Conservation (phyloP, 805 yeast species). For the Millerozyma acaciae region DNA sequence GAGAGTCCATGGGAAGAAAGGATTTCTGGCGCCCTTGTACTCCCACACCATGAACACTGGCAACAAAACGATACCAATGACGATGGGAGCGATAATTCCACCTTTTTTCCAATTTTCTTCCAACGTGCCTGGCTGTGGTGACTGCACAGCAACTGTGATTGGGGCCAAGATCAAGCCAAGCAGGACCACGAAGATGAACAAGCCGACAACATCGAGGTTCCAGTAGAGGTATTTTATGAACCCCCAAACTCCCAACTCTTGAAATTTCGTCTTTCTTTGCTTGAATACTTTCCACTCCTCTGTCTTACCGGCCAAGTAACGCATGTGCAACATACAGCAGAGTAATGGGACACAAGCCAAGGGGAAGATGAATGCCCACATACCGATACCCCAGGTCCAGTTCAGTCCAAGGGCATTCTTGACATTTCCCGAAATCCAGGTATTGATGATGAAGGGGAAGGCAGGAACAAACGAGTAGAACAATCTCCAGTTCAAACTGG, state of each 20-base stretch:
- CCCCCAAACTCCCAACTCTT: conserved; percentile 29
- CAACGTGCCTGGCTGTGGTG: conserved; percentile 55
- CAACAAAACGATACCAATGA: conserved; percentile 57
- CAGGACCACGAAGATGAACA: conserved; percentile 49
- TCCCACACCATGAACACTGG: conserved; percentile 66
- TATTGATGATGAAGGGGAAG: conserved; percentile 68
- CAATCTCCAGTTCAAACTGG: conserved; percentile 69
- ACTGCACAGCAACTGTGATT: conserved; percentile 54
- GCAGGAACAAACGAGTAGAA: conserved; percentile 63
- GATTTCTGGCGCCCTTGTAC: conserved; percentile 48
- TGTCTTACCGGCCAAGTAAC: conserved; percentile 47
- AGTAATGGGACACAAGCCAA: conserved; percentile 59
- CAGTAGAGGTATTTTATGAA: conserved; percentile 47
- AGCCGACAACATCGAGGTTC: conserved; percentile 64
- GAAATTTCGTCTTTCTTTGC: conserved; percentile 34
- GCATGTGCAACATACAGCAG: conserved; percentile 52
- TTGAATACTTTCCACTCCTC: conserved; percentile 46
- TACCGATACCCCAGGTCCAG: conserved; percentile 64
- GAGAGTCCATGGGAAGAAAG: conserved; percentile 58
- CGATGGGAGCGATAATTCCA: conserved; percentile 63
- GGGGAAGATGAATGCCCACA: conserved; percentile 79
- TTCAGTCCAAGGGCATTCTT: conserved; percentile 48
- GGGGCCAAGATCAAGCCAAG: conserved; percentile 70
- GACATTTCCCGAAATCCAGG: conserved; percentile 72
- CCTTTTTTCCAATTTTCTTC: conserved; percentile 54